phyloP scores from a whole-genome alignment of 2,329 filamentous ascomycete genomes.

The Biscogniauxia marginata region DNA sequence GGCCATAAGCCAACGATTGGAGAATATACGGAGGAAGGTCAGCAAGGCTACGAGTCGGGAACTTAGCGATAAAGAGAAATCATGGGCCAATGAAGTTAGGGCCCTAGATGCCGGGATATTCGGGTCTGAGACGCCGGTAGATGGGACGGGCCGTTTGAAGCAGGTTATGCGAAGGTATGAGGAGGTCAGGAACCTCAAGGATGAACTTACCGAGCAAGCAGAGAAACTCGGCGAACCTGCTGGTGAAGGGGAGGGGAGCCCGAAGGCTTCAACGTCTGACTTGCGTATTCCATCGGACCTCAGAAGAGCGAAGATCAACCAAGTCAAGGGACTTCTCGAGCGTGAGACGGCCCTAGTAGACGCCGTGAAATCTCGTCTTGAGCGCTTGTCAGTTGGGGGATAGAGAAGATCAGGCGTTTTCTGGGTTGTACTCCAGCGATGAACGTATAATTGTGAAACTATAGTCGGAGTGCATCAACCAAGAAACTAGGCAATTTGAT shows the following conservation, averaged over 20 bases:
- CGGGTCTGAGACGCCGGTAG: conserved; percentile 31
- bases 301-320: conserved; percentile 60
- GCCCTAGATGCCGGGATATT: conserved; percentile 41
- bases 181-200: conserved; percentile 52
- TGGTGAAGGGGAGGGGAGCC: conserved; percentile 28
- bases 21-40: conserved; percentile 42
- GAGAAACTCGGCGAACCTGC: conserved; percentile 38
- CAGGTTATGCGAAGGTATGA: conserved; percentile 57
- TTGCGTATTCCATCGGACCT: conserved; percentile 59
- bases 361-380: conserved; percentile 61
- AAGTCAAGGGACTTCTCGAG: conserved; percentile 63
- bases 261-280: conserved; percentile 37
- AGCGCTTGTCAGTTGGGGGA: conserved; percentile 47
- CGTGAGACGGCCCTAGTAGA: conserved; percentile 68
- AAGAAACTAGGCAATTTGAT: conserved; percentile 20
- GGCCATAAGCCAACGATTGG: conserved; percentile 50
- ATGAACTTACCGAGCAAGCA: conserved; percentile 52
- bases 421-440: conserved; percentile 10
- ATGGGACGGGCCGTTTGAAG: conserved; percentile 41
- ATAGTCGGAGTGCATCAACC: conserved; percentile 14
- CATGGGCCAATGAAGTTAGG: conserved; percentile 46
- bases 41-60: conserved; percentile 48
- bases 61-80: conserved; percentile 61
- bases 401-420: conserved; percentile 16
- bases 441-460: conserved; percentile 22